Percentiles rank a stretch among this genome's conserved stretches.
Conservation (phyloP, 306 rosid genomes). For the Gastrolobium bilobum region DNA sequence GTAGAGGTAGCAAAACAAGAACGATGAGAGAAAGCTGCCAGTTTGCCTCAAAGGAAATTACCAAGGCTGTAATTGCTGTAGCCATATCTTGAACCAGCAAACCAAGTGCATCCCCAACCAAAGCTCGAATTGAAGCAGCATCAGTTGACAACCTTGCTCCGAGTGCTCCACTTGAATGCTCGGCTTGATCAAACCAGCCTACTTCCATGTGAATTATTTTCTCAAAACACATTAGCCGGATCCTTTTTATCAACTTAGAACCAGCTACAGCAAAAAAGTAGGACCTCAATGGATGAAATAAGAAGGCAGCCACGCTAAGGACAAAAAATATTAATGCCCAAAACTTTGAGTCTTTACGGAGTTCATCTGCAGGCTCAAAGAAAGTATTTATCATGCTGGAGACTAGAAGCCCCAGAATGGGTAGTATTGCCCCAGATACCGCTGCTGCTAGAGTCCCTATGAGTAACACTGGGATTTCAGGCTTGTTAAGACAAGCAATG, state of each 20-base stretch:
- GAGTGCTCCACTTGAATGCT: constrained; percentile 78
- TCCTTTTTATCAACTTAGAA: constrained; percentile 64
- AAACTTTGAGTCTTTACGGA: constrained; percentile 65
- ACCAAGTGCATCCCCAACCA: constrained; percentile 82
- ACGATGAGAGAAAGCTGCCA: constrained; percentile 76
- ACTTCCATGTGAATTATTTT: constrained; percentile 80
- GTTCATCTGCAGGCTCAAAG: constrained; percentile 67
- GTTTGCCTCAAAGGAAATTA: constrained; percentile 71
- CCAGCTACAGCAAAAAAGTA: constrained; percentile 80
- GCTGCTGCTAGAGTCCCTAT: constrained; percentile 70
- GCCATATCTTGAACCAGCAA: constrained; percentile 67
- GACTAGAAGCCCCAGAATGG: constrained; percentile 60
- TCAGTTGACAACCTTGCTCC: constrained; percentile 83
- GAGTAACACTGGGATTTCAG: constrained; percentile 71
- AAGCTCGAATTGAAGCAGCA: constrained; percentile 66
- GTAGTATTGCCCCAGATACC: constrained; percentile 60
- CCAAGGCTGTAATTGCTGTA: constrained; percentile 63
- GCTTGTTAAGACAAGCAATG: constrained; percentile 80
- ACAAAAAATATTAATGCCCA: constrained; percentile 71
- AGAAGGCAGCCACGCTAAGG: constrained; percentile 56
- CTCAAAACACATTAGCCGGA: constrained; percentile 71
- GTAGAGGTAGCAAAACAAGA: constrained; percentile 68
- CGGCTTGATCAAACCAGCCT: constrained; percentile 78
- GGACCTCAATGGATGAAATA: constrained; percentile 58
- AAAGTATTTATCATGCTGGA: constrained; percentile 64